phyloP scores from a whole-genome alignment of 1,139 yeast genomes.

The Saccharomyces hybrid region DNA sequence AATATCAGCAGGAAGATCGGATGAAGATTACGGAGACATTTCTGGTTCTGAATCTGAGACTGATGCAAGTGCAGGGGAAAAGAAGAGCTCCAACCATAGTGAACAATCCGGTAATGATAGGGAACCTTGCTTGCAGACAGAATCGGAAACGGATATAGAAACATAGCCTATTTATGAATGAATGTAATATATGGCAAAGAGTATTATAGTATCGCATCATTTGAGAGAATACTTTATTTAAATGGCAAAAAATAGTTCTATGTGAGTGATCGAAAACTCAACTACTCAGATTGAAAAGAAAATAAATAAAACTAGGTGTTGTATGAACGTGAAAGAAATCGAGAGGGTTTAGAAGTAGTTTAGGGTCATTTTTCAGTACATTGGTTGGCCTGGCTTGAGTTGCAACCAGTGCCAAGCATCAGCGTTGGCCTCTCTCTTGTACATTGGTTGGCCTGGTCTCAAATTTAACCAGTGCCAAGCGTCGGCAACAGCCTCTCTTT shows the following conservation, averaged over 20 bases:
- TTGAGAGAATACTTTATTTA: not conserved
- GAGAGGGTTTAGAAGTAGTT: not conserved
- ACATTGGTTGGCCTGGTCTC: slow-evolving; percentile 25
- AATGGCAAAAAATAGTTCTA: not conserved
- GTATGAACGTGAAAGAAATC: not conserved
- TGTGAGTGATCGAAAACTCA: not conserved
- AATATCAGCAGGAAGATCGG: not conserved
- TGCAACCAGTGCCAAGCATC: slow-evolving; percentile 23
- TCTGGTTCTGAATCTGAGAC: slow-evolving; percentile 12
- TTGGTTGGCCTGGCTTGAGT: slow-evolving; percentile 19
- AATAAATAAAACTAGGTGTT: not conserved
- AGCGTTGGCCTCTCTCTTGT: slow-evolving; percentile 18
- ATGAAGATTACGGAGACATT: slow-evolving; percentile 2
- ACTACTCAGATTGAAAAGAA: not conserved
- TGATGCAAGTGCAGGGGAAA: slow-evolving; percentile 3
- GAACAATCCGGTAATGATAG: not conserved
- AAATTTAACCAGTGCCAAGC: slow-evolving; percentile 29
- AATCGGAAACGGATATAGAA: not conserved
- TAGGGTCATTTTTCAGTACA: slow-evolving; percentile 6
- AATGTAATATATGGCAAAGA: not conserved
- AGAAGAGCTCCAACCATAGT: not conserved
- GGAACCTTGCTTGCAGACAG: not conserved
- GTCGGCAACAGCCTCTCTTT: slow-evolving; percentile 25
- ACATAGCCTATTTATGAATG: not conserved
- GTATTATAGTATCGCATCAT: not conserved